Conservation (phyloP, 306 rosid genomes). For the Fagus sylvatica region DNA sequence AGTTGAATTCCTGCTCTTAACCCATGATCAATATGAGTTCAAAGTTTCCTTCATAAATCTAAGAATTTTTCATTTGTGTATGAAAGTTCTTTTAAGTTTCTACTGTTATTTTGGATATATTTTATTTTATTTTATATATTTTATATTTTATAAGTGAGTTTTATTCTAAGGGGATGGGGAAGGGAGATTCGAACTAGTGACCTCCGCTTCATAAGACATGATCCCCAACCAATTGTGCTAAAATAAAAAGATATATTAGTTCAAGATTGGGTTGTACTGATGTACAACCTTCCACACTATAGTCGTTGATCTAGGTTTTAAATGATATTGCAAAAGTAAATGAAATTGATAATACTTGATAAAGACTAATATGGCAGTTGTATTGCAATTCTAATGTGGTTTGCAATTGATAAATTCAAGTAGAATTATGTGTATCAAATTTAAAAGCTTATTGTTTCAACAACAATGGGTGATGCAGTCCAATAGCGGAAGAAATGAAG, state of each 20-base stretch:
- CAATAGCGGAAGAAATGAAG: conserved; percentile 29
- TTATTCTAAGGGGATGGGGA: too few species aligned
- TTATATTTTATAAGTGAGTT: too few species aligned
- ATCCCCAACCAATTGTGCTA: too few species aligned
- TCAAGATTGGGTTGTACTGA: neutral
- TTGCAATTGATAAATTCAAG: neutral
- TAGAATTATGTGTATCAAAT: neutral
- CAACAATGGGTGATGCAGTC: conserved; percentile 42
- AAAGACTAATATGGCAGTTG: conserved; percentile 9
- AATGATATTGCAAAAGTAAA: neutral
- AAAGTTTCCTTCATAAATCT: too few species aligned
- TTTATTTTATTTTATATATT: too few species aligned
- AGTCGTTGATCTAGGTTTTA: neutral
- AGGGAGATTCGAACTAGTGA: too few species aligned
- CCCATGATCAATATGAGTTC: too few species aligned
- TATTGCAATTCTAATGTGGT: neutral
- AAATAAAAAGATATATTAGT: neutral
- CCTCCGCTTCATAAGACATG: too few species aligned
- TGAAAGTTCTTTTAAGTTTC: neutral
- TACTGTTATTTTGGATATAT: neutral
- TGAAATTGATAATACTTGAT: neutral
- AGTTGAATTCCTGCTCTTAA: too few species aligned
- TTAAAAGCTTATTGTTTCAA: conserved; percentile 10
- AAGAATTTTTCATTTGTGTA: neutral
- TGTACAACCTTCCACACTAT: neutral